phyloP scores from a whole-genome alignment of 2,329 filamentous ascomycete genomes.

The Fusarium continuum region DNA sequence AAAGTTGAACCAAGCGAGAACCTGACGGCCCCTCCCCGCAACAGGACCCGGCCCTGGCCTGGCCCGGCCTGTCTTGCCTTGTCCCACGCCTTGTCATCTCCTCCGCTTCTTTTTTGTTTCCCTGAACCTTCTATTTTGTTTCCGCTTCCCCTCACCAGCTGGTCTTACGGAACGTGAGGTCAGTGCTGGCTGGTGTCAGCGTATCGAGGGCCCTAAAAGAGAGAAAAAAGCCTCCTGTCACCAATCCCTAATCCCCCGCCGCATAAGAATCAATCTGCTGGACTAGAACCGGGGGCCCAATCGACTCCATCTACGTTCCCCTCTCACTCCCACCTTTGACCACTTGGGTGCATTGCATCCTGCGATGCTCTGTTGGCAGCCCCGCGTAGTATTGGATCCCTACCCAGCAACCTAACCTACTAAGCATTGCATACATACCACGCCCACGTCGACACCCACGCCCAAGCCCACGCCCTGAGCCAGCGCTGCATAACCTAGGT shows the following conservation, averaged over 20 bases:
- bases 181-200: conserved; percentile 14
- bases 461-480: conserved; percentile 20
- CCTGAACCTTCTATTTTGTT: conserved; percentile 28
- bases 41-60: conserved; percentile 11
- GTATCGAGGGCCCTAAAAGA: conserved; percentile 1
- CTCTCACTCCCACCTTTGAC: conserved; percentile 35
- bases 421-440: conserved; percentile 27
- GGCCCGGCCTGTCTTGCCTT: background rate
- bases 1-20: conserved; percentile 29
- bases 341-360: conserved; percentile 47
- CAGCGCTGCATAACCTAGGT: conserved; percentile 10
- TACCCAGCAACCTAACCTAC: conserved; percentile 17
- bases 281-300: conserved; percentile 32
- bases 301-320: conserved; percentile 32
- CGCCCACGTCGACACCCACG: conserved; percentile 20
- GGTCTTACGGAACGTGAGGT: conserved; percentile 14
- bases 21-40: conserved; percentile 10
- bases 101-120: conserved; percentile 29
- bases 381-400: conserved; percentile 42
- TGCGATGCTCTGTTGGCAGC: conserved; percentile 48
- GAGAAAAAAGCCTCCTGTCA: conserved; percentile 1
- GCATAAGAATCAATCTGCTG: conserved; percentile 10
- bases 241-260: conserved; percentile 21
- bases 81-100: conserved; percentile 10
- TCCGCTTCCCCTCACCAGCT: conserved; percentile 3